Evolutionary conservation across 306 rosid species (phyloP).

Genomic region (Elaeagnus macrophylla): DNA sequence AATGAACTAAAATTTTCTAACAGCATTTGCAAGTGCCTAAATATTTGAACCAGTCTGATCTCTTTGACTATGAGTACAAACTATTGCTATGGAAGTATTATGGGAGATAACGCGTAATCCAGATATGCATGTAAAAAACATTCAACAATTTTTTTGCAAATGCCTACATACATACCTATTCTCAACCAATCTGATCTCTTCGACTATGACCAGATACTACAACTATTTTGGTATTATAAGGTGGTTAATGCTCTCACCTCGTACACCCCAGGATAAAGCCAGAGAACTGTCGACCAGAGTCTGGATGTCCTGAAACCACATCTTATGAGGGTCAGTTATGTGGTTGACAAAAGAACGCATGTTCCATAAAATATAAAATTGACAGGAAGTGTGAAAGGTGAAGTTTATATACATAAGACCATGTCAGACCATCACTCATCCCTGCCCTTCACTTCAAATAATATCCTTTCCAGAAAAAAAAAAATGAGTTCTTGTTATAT

Average conservation of each 20-base stretch:
- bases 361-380: not conserved
- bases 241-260: constrained; percentile 58
- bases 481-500: no score
- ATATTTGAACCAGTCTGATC: not conserved
- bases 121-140: not conserved
- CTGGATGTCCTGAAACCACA: constrained; percentile 46
- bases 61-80: not conserved
- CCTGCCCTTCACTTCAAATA: no score
- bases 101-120: not conserved
- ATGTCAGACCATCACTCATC: not conserved
- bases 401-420: not conserved
- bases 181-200: not conserved
- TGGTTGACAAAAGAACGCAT: not conserved
- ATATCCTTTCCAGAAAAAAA: no score
- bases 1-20: no score
- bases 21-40: no score
- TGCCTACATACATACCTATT: not conserved
- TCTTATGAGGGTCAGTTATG: constrained; percentile 17
- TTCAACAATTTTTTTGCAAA: not conserved
- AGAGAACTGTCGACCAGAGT: constrained; percentile 61
- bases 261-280: constrained; percentile 94
- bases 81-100: not conserved
- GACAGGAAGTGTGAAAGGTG: not conserved
- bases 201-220: not conserved
- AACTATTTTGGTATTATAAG: not conserved